Evolutionary conservation across 352 stramenopile genomes (phyloP).

Genomic region (Pythium aquatile): DNA sequence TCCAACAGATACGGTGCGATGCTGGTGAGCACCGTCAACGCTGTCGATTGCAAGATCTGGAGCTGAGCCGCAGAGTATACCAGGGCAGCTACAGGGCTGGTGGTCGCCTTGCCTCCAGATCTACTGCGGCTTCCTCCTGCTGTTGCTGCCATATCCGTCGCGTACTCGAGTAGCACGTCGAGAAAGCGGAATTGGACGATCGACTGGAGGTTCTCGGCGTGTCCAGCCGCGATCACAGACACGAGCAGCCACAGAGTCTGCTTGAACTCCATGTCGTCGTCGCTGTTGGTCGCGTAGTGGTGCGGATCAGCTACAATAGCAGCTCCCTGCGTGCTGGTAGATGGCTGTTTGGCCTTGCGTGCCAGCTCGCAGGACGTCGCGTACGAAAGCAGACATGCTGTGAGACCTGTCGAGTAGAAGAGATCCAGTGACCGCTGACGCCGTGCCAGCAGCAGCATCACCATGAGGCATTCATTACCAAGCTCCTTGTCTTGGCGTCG

Average conservation of each 20-base stretch:
- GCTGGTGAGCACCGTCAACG: slow-evolving; percentile 58
- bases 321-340: neutral
- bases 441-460: slow-evolving; percentile 57
- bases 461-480: slow-evolving; percentile 74
- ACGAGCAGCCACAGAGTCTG: slow-evolving; percentile 71
- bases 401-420: slow-evolving; percentile 62
- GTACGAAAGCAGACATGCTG: slow-evolving; percentile 60
- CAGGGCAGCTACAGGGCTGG: neutral
- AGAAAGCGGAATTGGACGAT: slow-evolving; percentile 72
- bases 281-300: slow-evolving; percentile 63
- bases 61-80: slow-evolving; percentile 53
- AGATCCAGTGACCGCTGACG: slow-evolving; percentile 44
- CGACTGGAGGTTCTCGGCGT: slow-evolving; percentile 52
- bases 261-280: slow-evolving; percentile 85
- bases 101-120: neutral
- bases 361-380: slow-evolving; percentile 51
- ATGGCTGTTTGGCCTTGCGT: slow-evolving; percentile 7
- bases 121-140: neutral
- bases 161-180: slow-evolving; percentile 61
- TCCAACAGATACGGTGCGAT: slow-evolving; percentile 49
- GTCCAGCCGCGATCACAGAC: slow-evolving; percentile 44
- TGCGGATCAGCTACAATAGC: slow-evolving; percentile 54
- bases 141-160: slow-evolving; percentile 15
- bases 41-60: slow-evolving; percentile 53
- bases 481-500: slow-evolving; percentile 78